Evolutionary conservation across 768 basidiomycete genomes (phyloP), one percentile per base, ranked within the genome.

Genomic region (Pisolithus marmoratus): DNA sequence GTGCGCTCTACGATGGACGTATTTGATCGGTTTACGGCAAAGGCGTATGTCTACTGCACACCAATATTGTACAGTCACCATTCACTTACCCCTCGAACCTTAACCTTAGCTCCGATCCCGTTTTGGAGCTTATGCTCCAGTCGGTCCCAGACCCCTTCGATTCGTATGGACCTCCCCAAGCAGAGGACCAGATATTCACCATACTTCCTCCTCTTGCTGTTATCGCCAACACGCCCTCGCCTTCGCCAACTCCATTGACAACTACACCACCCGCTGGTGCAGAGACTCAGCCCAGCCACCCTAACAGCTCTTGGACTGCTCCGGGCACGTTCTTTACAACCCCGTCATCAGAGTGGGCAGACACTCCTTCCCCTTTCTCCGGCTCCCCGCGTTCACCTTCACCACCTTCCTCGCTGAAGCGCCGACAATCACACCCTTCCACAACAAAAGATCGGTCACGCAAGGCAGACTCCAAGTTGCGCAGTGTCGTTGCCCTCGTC

Each of bases 101-200:
- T 43, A 44, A 46, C 46, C n/a, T 34, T 61, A 87, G 86, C 48
- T 90, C 89, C 54, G 94, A 97, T 68, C 89, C 91, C 26, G 77
- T 90, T 38, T 82, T 97, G 50, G 93, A 97, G 64, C 87, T 87
- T 2, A 87, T 97, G 83, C 74, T 97, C 2, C 85, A 91, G 67
- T 80, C 87, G 8, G 79, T 94, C 44, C 93, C 93, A 19, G 94
- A 96, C 65, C 90, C 94, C 29, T 95, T 95, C 56, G 93, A 95
- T 57, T 81, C 90, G 0, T 95, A 95, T 61, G 91, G 90, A 4
- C 88, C 89, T 20, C 85, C 87, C 3, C 89, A 87, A 59, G 76
- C 88, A 38, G 90, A 94, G 66, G 87, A 93, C 60, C 86, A 92
- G 63, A 94, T 96, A 57, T 95, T 95, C 71, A 90, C 84, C 63